Evolutionary conservation across 176 grass and related monocot species (phyloP).

Genomic region (Paspalum notatum): DNA sequence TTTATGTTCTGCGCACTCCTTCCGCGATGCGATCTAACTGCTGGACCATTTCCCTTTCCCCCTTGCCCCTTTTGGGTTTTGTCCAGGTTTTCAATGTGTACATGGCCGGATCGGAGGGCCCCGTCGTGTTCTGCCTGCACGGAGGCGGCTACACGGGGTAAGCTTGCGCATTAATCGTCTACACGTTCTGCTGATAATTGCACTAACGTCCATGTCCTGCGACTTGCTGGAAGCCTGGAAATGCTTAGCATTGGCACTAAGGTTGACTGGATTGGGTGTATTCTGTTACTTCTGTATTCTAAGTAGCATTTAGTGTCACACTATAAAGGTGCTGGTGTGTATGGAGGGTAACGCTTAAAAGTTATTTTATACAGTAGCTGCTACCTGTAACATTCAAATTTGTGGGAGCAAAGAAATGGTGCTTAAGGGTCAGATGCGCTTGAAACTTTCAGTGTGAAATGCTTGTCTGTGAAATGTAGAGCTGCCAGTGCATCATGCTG

Average conservation of each 20-base stretch:
- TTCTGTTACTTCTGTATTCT: neutral
- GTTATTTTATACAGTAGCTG: neutral
- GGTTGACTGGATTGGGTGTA: neutral
- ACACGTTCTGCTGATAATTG: neutral
- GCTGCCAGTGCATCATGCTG: neutral
- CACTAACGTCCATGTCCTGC: neutral
- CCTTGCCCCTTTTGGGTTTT: neutral
- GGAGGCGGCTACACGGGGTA: conserved; percentile 98
- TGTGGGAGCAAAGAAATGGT: neutral
- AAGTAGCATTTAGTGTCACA: neutral
- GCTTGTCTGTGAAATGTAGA: conserved; percentile 3
- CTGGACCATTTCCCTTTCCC: neutral
- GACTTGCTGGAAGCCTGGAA: conserved; percentile 8
- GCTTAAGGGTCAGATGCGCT: neutral
- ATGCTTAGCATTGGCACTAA: neutral
- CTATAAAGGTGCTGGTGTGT: neutral
- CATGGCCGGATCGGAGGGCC: conserved; percentile 78
- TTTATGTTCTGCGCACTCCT: neutral
- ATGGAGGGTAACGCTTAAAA: neutral
- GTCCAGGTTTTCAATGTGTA: conserved; percentile 79
- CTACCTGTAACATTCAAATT: conserved; percentile 9
- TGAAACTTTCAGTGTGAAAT: neutral
- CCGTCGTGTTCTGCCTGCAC: conserved; percentile 91
- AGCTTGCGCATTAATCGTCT: neutral
- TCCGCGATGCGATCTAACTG: conserved; percentile 33